phyloP scores from a whole-genome alignment of 106 monocot genomes.

The Dendrobium catenatum region DNA sequence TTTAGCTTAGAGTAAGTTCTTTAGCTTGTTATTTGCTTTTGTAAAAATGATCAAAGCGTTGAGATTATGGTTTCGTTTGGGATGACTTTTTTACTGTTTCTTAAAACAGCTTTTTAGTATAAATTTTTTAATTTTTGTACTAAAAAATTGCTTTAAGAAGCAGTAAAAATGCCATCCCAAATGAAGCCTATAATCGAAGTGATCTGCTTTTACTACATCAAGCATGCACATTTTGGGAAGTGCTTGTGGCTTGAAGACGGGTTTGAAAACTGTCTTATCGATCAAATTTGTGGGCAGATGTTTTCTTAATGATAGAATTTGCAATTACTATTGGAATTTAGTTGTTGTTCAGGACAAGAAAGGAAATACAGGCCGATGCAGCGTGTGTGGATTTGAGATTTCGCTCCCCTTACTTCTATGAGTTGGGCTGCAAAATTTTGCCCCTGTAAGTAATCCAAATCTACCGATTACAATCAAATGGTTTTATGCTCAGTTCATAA shows the following conservation, averaged over 20 bases:
- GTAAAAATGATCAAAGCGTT: background rate
- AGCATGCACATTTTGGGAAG: too few species aligned
- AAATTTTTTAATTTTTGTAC: too few species aligned
- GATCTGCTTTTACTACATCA: too few species aligned
- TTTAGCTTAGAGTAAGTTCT: slow-evolving; percentile 60
- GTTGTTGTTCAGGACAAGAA: slow-evolving; percentile 32
- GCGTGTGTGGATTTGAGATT: slow-evolving; percentile 78
- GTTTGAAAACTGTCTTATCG: too few species aligned
- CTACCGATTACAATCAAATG: background rate
- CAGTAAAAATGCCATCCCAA: too few species aligned
- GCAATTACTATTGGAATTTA: background rate
- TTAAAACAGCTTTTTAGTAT: too few species aligned
- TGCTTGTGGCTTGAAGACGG: too few species aligned
- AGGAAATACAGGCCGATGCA: slow-evolving; percentile 92
- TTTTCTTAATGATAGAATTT: background rate
- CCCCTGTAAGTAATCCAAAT: slow-evolving; percentile 46
- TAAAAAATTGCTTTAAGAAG: too few species aligned
- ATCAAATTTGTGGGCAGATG: background rate
- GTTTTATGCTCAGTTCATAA: background rate
- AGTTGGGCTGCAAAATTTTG: slow-evolving; percentile 79
- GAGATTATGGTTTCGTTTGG: background rate
- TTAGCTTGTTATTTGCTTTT: background rate
- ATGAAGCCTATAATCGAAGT: background rate
- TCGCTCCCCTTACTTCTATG: slow-evolving; percentile 83
- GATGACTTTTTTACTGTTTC: too few species aligned